These are phyloP conservation scores for Melastoma malabathricum DNA, from an alignment of 345 rosid species.

Conservation along the genomic window DNA sequence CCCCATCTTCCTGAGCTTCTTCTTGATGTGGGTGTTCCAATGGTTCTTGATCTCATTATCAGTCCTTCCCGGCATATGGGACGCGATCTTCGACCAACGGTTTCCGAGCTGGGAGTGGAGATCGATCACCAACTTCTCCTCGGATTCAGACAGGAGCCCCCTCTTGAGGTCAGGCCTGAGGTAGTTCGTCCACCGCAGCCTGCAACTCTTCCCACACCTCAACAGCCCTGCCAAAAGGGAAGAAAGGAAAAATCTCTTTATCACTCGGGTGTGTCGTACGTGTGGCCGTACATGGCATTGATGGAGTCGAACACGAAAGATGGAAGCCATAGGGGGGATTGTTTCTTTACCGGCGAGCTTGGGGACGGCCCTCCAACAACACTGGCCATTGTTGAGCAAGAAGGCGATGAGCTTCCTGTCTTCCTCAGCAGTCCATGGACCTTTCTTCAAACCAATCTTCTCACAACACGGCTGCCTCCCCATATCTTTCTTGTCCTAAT, in stretches of 20 bases:
- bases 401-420: slow-evolving; percentile 82
- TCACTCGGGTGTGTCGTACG: background rate
- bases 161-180: slow-evolving; percentile 85
- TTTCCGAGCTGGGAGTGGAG: slow-evolving; percentile 91
- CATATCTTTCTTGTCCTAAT: slow-evolving; percentile 18
- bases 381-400: slow-evolving; percentile 88
- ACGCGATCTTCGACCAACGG: slow-evolving; percentile 99
- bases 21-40: slow-evolving; percentile 96
- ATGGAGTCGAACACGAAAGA: background rate
- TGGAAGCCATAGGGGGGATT: background rate
- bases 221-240: slow-evolving; percentile 45
- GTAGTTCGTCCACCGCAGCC: slow-evolving; percentile 91
- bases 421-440: slow-evolving; percentile 97
- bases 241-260: background rate
- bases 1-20: slow-evolving; percentile 81
- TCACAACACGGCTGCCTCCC: slow-evolving; percentile 97
- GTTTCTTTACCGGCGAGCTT: slow-evolving; percentile 59
- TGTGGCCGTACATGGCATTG: too few relatives aligned
- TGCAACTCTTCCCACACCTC: slow-evolving; percentile 94
- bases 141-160: slow-evolving; percentile 74
- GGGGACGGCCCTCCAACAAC: slow-evolving; percentile 98
- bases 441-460: slow-evolving; percentile 91
- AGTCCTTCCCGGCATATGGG: slow-evolving; percentile 89
- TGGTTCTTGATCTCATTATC: slow-evolving; percentile 96
- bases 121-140: slow-evolving; percentile 81